Base-by-base conservation (phyloP, 495 filamentous ascomycete genomes). In the Monascus purpureus region DNA sequence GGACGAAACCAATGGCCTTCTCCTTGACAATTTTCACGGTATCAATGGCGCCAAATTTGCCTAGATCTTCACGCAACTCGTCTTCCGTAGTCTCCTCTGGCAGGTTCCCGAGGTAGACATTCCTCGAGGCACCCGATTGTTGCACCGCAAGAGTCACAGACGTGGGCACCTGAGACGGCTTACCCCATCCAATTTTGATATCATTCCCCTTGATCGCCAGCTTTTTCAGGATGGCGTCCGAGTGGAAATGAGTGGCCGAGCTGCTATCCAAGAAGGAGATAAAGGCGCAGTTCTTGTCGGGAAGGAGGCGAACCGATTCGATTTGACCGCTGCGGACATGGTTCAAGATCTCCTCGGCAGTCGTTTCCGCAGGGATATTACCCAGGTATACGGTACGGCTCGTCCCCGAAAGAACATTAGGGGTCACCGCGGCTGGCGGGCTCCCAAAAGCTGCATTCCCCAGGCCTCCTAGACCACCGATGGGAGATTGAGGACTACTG, bases 231-330 rank as follows among this genome's bases (percentile, higher is more conserved):
- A 97, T 96, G 36, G 90, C 90, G 67, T 97, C 90, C 17, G 90
- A 97, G 64, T 97, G 90, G 61, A 97, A 97, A 55, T 97, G 90
- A 14, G 86, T 94, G 28, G 90, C 90, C 17, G 92, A 93, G 61
- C 83, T 88, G 40, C 85, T 82, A 47, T 97, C 90, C 41, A 96
- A 66, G 60, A 97, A 97, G 8, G 90, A 97, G 48, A 97, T 97
- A 65, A 97, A 97, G 38, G 90, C 90, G 57, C 90, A 97, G 66
- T 96, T 97, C 81, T 96, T 97, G 61, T 97, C 90, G 12, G 87
- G 83, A 22, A 97, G 71, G 41, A 96, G 68, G 39, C 90, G 77
- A 23, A 96, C 90, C 15, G 92, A 96, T 63, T 97, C 90, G 54
- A 97, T 97, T 46, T 95, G 92, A 20, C 90, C 90, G 55, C 92